A percentile compares a stretch with the other conserved stretches of the same genome.
phyloP scores from a whole-genome alignment of 163 green algal species.

The Coccomyxa subellipsoidea region DNA sequence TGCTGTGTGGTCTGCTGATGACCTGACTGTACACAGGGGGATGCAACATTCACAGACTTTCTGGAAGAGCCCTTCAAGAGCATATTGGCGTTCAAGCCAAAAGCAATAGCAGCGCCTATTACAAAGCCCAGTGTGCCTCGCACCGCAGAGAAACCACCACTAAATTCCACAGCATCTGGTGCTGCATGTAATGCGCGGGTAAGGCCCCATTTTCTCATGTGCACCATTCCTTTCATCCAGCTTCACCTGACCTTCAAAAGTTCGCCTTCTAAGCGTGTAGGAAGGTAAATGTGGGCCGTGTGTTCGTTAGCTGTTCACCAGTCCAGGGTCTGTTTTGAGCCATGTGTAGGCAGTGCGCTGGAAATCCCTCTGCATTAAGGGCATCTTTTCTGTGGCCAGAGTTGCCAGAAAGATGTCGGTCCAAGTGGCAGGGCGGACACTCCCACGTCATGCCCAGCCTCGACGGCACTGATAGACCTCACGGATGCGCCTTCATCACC shows the following conservation, averaged over 20 bases:
- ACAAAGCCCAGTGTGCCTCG: neutral
- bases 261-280: too few species aligned
- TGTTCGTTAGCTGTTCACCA: too few species aligned
- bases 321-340: too few species aligned
- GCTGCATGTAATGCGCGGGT: neutral
- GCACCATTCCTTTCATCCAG: too few species aligned
- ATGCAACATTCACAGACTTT: neutral
- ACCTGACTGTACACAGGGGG: neutral
- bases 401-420: neutral
- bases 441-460: neutral
- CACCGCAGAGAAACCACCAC: neutral
- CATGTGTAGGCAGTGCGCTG: too few species aligned
- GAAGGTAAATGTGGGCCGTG: too few species aligned
- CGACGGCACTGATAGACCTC: neutral
- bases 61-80: slow-evolving; percentile 1
- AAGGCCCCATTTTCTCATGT: neutral
- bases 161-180: neutral
- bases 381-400: too few species aligned
- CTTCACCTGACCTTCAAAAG: too few species aligned
- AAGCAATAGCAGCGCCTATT: neutral
- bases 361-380: too few species aligned
- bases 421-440: neutral
- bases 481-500: neutral
- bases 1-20: too few species aligned
- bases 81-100: neutral